Percentiles rank a stretch among this genome's conserved stretches.
Evolutionary conservation across 1,284 basidiomycete genomes (phyloP).

Genomic region (Heliocybe sulcata): DNA sequence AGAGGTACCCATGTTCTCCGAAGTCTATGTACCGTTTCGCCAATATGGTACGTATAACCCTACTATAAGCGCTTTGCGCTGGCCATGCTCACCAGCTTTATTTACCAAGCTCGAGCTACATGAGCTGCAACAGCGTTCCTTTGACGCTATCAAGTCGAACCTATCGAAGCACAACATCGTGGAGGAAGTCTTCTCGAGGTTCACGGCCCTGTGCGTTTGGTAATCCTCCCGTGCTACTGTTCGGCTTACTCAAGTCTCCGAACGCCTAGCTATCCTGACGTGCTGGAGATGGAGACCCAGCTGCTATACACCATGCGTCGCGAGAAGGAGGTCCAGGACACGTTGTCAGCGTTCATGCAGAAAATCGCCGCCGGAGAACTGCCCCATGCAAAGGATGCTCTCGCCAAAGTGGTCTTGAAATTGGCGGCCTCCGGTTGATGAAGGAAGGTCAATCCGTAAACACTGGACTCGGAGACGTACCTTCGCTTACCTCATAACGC

Average conservation of each 20-base stretch:
- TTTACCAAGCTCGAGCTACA: conserved; percentile 8
- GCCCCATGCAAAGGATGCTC: too few species aligned
- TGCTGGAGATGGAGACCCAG: conserved; percentile 11
- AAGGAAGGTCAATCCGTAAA: too few species aligned
- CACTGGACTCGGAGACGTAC: too few species aligned
- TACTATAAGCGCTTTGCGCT: background rate
- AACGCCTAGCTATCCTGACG: conserved; percentile 12
- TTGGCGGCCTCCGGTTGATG: too few species aligned
- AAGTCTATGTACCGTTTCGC: conserved; percentile 13
- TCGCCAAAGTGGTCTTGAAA: too few species aligned
- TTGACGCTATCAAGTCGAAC: conserved; percentile 3
- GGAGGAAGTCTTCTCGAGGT: conserved; percentile 13
- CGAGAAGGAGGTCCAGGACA: conserved; percentile 6
- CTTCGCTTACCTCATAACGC: too few species aligned
- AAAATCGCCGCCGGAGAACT: conserved; percentile 1
- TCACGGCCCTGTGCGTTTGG: conserved; percentile 11
- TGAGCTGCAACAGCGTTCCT: conserved; percentile 5
- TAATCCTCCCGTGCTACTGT: too few species aligned
- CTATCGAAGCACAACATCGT: conserved; percentile 12
- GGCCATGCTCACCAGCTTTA: background rate
- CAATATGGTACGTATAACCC: conserved; percentile 8
- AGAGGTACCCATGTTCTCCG: conserved; percentile 8
- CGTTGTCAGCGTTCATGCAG: conserved; percentile 7
- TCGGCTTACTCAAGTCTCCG: too few species aligned
- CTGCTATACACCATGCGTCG: conserved; percentile 8